phyloP scores from a whole-genome alignment of 2,329 filamentous ascomycete species.

The Aspergillus amoenus region DNA sequence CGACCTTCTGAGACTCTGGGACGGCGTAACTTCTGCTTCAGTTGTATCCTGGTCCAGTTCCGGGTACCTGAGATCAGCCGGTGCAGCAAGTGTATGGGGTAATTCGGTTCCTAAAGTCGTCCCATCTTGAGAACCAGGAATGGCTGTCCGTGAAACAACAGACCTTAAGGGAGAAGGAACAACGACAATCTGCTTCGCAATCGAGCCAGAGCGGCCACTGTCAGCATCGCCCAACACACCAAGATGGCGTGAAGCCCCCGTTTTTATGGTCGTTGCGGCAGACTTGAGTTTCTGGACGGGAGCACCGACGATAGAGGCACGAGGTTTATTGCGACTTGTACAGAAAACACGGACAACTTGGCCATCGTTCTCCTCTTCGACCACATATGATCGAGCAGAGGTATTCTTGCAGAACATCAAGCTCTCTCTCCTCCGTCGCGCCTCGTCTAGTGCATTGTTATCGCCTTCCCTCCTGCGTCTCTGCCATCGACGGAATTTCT shows the following conservation, averaged over 20 bases:
- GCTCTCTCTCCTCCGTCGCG: constrained; percentile 22
- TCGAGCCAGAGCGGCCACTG: constrained; percentile 11
- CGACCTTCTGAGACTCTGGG: not conserved
- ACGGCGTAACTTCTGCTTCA: not conserved
- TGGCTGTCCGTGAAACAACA: constrained; percentile 12
- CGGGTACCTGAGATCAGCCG: not conserved
- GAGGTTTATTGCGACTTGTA: constrained; percentile 8
- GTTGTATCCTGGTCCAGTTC: not conserved
- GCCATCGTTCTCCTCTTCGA: constrained; percentile 20
- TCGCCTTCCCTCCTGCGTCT: constrained; percentile 15
- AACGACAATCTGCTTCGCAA: constrained; percentile 16
- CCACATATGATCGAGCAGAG: constrained; percentile 23
- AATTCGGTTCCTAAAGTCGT: not conserved
- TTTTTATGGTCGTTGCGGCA: not conserved
- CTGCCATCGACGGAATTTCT: constrained; percentile 17
- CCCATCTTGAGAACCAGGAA: not conserved
- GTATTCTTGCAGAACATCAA: constrained; percentile 30
- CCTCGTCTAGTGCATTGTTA: constrained; percentile 16
- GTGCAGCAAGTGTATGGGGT: not conserved
- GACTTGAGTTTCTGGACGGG: not conserved
- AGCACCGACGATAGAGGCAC: not conserved
- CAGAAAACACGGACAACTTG: constrained; percentile 16
- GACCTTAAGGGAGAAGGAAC: constrained; percentile 13
- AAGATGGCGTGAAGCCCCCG: constrained; percentile 1
- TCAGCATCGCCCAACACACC: not conserved